These are phyloP conservation scores for Cystoderma amianthinum DNA, from an alignment of 768 basidiomycete genomes.

Conservation along the genomic window DNA sequence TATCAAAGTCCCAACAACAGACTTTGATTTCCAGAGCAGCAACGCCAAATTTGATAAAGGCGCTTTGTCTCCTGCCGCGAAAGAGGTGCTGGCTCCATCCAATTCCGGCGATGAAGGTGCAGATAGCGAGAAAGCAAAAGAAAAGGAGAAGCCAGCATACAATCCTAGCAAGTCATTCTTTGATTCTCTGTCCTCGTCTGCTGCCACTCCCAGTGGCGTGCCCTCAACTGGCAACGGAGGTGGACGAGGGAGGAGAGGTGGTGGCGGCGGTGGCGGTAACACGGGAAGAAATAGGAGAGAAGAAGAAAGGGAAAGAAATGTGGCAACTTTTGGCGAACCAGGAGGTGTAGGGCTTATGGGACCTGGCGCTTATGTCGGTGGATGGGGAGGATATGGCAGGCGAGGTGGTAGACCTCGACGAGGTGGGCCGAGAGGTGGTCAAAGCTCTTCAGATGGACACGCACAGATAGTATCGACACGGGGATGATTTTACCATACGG, in stretches of 20 bases:
- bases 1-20: constrained; percentile 67
- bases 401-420: constrained; percentile 31
- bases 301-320: constrained; percentile 79
- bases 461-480: too few species aligned
- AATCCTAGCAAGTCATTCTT: constrained; percentile 80
- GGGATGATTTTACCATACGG: too few species aligned
- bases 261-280: constrained; percentile 35
- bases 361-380: constrained; percentile 72
- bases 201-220: constrained; percentile 11
- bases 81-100: constrained; percentile 11
- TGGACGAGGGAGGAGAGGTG: constrained; percentile 30
- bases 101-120: constrained; percentile 18
- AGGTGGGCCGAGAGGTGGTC: constrained; percentile 21
- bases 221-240: constrained; percentile 14
- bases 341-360: constrained; percentile 75
- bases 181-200: constrained; percentile 51
- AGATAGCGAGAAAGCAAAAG: constrained; percentile 20
- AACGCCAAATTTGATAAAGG: constrained; percentile 82
- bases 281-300: constrained; percentile 67
- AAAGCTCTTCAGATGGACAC: neutral
- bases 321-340: constrained; percentile 84
- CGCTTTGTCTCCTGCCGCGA: constrained; percentile 28
- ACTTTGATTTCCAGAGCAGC: constrained; percentile 76
- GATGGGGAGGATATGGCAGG: constrained; percentile 66
- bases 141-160: constrained; percentile 46